These are phyloP conservation scores for Cystofilobasidium ferigula DNA, from an alignment of 768 basidiomycete species.

Conservation along the genomic window DNA sequence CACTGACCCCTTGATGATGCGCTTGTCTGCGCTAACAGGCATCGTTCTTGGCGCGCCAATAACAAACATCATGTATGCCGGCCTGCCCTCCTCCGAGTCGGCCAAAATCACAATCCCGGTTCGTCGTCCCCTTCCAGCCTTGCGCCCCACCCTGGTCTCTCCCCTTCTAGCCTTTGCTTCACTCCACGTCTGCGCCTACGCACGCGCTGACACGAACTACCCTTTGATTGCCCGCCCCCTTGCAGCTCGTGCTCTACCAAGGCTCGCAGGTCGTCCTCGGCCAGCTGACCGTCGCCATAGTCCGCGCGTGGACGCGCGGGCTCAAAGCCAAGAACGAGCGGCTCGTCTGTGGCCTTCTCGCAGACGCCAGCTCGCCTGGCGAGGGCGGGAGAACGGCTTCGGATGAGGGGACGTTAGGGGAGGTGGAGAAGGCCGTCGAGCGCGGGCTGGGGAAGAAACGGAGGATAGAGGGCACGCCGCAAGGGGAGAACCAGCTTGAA, in stretches of 20 bases:
- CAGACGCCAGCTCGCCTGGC: too few relatives aligned
- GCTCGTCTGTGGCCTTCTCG: background rate
- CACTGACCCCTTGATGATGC: too few relatives aligned
- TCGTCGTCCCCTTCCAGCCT: background rate
- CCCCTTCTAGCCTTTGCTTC: too few relatives aligned
- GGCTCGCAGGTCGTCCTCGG: conserved; percentile 32
- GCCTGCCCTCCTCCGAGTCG: conserved; percentile 23
- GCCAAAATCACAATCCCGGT: conserved; percentile 32
- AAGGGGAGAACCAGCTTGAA: background rate
- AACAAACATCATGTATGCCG: conserved; percentile 32
- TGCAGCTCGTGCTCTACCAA: conserved; percentile 33
- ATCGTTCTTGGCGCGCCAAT: conserved; percentile 27
- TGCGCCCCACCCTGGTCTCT: too few relatives aligned
- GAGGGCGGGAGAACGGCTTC: too few relatives aligned
- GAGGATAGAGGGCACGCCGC: background rate
- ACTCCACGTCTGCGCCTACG: background rate
- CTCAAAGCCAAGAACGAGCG: conserved; percentile 22
- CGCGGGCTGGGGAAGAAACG: background rate
- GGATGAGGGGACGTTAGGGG: background rate
- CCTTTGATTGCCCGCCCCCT: background rate
- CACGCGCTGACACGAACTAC: background rate
- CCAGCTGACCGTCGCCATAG: conserved; percentile 29
- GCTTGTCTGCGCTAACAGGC: background rate
- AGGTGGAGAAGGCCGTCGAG: background rate
- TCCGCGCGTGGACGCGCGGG: conserved; percentile 29